Base-by-base conservation (phyloP, 148 eudicot genomes). In the Vaccinium myrtillus region DNA sequence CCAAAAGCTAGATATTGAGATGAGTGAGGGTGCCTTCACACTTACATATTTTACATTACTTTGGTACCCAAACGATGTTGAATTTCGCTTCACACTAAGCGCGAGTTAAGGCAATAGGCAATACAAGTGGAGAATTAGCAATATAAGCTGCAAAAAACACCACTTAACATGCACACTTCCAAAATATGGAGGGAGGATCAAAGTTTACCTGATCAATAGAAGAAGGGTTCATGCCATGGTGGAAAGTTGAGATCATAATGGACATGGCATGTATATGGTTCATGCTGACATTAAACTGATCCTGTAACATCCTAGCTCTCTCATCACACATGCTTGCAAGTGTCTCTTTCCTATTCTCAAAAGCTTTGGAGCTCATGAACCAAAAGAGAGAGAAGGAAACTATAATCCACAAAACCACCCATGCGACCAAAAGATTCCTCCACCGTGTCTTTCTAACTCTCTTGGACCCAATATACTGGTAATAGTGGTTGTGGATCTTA, bases 261-360 rank as follows among this genome's bases (percentile, higher is more conserved):
- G 99, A 90, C 96, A 97, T 90, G 53, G 99, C 99, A 84, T 97
- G 98, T 32, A 97, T 83, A 88, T 97, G 99, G 85, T 97, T 97
- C 98, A 97, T 90, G 85, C 99, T 97, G 54, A 97, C 98, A 92
- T 97, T 97, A 73, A 97, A 97, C 91, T 97, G 99, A 91, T 97
- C 99, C 58, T 97, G 98, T 83, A 97, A 83, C 99, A 97, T 95
- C 85, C 99, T 90, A 83, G 99, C 98, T 82, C 99, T 93, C 88
- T 97, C 99, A 91, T 97, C 99, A 88, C 99, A 97, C 99, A 97
- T 95, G 54, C 95, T 97, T 78, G 90, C 91, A 80, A 97, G 90
- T 15, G 91, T 86, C 74, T 95, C 99, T 88, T 93, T 97, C 90
- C 99, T 94, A 91, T 90, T 95, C 77, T 97, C 98, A 77, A 78